These are phyloP conservation scores for Fusarium paranaense DNA, from an alignment of 2,329 filamentous ascomycete species.

Conservation along the genomic window DNA sequence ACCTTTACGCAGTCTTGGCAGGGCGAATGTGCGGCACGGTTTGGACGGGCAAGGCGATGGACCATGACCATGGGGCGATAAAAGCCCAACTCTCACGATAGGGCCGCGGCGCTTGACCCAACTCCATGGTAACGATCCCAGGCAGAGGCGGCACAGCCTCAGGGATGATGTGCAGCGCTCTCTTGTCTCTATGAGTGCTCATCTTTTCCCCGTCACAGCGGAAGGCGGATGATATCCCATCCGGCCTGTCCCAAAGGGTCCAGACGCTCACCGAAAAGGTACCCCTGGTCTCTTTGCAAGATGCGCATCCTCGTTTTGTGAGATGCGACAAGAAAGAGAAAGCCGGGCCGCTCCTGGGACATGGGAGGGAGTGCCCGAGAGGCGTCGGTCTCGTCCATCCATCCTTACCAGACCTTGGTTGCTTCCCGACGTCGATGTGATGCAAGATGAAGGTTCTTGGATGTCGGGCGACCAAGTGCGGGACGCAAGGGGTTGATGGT, in stretches of 20 bases:
- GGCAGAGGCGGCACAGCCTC: slow-evolving; percentile 16
- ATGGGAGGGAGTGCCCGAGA: slow-evolving; percentile 40
- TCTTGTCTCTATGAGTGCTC: slow-evolving; percentile 4
- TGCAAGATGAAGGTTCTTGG: slow-evolving; percentile 35
- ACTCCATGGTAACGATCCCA: not conserved
- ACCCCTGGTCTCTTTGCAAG: slow-evolving; percentile 11
- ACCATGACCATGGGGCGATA: slow-evolving; percentile 12
- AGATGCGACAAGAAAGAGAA: slow-evolving; percentile 34
- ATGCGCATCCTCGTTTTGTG: slow-evolving; percentile 34
- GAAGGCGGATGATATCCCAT: slow-evolving; percentile 21
- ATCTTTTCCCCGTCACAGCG: slow-evolving; percentile 18
- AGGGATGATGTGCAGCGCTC: slow-evolving; percentile 1
- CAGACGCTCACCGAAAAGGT: slow-evolving; percentile 6
- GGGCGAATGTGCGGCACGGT: slow-evolving; percentile 14
- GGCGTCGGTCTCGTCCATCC: slow-evolving; percentile 15
- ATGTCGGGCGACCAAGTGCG: slow-evolving; percentile 12
- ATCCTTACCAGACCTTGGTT: not conserved
- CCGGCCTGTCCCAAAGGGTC: slow-evolving; percentile 25
- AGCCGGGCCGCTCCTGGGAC: slow-evolving; percentile 1
- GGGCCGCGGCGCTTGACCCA: slow-evolving; percentile 10
- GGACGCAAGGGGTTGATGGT: slow-evolving; percentile 35
- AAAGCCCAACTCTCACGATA: slow-evolving; percentile 10
- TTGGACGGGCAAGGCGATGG: not conserved
- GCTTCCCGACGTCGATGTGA: slow-evolving; percentile 27
- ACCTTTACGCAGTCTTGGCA: slow-evolving; percentile 14